A percentile compares a stretch with the other conserved stretches of the same genome.
Evolutionary conservation across 345 rosid species (phyloP).

Genomic region (Aethionema arabicum): DNA sequence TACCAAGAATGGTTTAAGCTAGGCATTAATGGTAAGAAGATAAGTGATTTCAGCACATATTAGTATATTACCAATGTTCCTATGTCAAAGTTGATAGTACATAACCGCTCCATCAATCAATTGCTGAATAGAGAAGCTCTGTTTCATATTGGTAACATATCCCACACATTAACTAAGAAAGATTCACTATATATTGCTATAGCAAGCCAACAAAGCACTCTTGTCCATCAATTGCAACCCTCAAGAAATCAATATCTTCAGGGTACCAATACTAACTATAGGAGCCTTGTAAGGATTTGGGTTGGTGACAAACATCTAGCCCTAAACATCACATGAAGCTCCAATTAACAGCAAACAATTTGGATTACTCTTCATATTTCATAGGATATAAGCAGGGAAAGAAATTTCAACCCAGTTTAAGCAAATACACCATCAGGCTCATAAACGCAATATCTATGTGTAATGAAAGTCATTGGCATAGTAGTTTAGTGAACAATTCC

Average conservation of each 20-base stretch:
- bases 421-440: not conserved
- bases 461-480: not conserved
- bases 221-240: not conserved
- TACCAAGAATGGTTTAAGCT: not conserved
- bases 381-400: not conserved
- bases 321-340: not conserved
- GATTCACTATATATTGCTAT: not conserved
- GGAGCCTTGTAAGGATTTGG: slow-evolving; percentile 6
- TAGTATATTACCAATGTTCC: not conserved
- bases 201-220: slow-evolving; percentile 10
- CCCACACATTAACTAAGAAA: not conserved
- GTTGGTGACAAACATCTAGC: not conserved
- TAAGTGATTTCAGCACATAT: not conserved
- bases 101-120: not conserved
- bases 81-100: not conserved
- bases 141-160: slow-evolving; percentile 3
- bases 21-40: not conserved
- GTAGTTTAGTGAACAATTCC: not conserved
- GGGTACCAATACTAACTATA: not conserved
- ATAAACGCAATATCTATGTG: not conserved
- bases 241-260: not conserved
- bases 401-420: not conserved
- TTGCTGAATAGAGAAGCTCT: not conserved
- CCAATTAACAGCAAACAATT: not conserved
- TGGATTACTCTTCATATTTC: not conserved